Conservation (phyloP, 352 stramenopile species). For the Globisporangium sylvaticum region DNA sequence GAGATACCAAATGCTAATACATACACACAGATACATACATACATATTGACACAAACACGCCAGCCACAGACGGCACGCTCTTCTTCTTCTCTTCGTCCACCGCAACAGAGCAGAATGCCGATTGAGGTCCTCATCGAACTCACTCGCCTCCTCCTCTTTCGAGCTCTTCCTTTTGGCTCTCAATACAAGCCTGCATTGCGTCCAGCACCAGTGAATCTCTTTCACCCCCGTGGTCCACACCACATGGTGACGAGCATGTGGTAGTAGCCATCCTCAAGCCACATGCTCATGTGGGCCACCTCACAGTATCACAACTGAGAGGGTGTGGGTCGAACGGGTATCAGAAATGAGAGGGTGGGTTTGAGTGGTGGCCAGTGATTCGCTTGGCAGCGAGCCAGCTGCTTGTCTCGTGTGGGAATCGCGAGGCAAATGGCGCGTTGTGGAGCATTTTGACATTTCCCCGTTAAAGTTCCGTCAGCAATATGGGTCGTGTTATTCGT, state of each 20-base stretch:
- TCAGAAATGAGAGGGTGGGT: background rate
- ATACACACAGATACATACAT: constrained; percentile 1
- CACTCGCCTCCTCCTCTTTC: background rate
- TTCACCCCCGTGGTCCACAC: background rate
- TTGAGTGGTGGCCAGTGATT: constrained; percentile 15
- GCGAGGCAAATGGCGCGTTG: background rate
- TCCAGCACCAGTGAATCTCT: background rate
- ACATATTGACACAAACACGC: background rate
- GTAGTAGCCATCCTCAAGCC: background rate
- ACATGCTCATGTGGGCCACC: background rate
- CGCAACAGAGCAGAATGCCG: background rate
- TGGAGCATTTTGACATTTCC: constrained; percentile 80
- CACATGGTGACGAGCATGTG: background rate
- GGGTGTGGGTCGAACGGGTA: background rate
- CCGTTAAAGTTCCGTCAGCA: constrained; percentile 31
- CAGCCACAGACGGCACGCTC: background rate
- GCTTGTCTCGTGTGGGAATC: constrained; percentile 7
- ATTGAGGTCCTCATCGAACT: background rate
- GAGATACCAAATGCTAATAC: constrained; percentile 83
- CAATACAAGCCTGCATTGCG: background rate
- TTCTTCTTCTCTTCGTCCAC: background rate
- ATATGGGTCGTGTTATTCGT: constrained; percentile 88
- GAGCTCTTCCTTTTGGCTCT: background rate
- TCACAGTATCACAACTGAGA: background rate
- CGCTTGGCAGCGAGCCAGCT: constrained; percentile 1